Evolutionary conservation across 2,329 filamentous ascomycete species (phyloP), one percentile per base, ranked within the genome.

Genomic region (Aureobasidium sp.): DNA sequence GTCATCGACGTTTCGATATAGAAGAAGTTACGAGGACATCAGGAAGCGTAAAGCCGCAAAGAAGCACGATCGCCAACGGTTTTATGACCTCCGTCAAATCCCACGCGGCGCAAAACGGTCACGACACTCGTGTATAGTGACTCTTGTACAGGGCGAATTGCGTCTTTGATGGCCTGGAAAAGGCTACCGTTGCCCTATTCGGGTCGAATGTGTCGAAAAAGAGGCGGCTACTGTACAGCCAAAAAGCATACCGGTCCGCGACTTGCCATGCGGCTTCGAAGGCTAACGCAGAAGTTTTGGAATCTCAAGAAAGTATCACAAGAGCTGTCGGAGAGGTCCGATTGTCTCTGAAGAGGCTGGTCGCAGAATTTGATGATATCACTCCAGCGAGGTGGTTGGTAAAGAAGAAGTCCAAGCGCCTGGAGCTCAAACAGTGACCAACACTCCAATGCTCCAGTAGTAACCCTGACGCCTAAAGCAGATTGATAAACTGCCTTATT

Each of bases 1-100:
- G 29, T 36, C 41, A 34, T 58, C 55, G 42, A 58, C 55, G 55
- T 58, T 58, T 58, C 55, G 31, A 58, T 48, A 58, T 58, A 15
- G 55, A 58, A 58, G 55, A 58, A 58, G 42, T 48, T 58, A 39
- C 42, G 31, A 47, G 41, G 31, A 34, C 31, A 34, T 34, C 9
- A 34, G 9, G 31, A 58, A 45, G 29, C 7, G 29, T 44, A 58
- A 34, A 3, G 20, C 41, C 55, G 22, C 39, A 58, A 58, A 20
- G 15, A 31, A 34, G 17, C n/a, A 29, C 41, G 34, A 48, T 42
- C 42, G 31, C 14, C 41, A 58, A 58, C 55, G 55, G 55, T 58
- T 58, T 39, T 48, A 58, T 58, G 41, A 42, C 17, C n/a, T 42
- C 29, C 25, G 36, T 27, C 20, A n/a, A 41, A 55, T 15, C 34